Base-by-base conservation (phyloP, 148 eudicot species). In the Vaccinium macrocarpon region DNA sequence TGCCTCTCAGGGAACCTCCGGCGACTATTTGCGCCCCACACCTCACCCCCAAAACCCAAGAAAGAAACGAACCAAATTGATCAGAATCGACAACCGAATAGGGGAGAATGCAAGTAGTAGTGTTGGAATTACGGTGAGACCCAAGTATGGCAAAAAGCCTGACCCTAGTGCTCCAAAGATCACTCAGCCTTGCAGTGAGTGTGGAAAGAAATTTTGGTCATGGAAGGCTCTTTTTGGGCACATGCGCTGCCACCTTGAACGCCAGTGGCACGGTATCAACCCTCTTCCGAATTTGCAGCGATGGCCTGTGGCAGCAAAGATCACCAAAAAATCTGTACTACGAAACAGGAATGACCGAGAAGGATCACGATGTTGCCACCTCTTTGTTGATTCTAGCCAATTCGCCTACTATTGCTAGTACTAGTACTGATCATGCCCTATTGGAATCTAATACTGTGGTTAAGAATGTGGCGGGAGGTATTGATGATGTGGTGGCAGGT, bases 171-270 rank as follows among this genome's bases (percentile, higher is more conserved):
- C 94, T 48, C 94, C 92, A 0, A 93, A 96, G 52, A 90, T 91
- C 64, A 96, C 95, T 2, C 82, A 86, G 4, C 98, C 98, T 0
- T 96, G 99, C 85, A 91, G 88, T 12, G 99, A 96, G 84, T 94
- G 99, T 68, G 98, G 99, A 3, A 91, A 88, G 85, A 92, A 75
- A 71, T 96, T 96, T 83, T 93, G 95, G 95, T 96, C 99, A 0
- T 86, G 89, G 91, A 96, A 96, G 81, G 99, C 99, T 0, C 91
- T 96, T 16, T 96, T 91, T 15, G 99, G 99, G n/a, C 99, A 96
- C 90, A 96, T 96, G 99, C 94, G 99, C 2, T 96, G 99, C 86
- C 99, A 96, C 86, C 99, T 98, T 0, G 97, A 96, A 50, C 93
- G 99, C 51, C 91, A 91, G 71, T 96, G 98, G 99, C 93, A 98